A percentile compares a stretch with the other conserved stretches of the same genome.
phyloP scores from a whole-genome alignment of 1,284 basidiomycete species.

The Cystobasidium slooffiae region DNA sequence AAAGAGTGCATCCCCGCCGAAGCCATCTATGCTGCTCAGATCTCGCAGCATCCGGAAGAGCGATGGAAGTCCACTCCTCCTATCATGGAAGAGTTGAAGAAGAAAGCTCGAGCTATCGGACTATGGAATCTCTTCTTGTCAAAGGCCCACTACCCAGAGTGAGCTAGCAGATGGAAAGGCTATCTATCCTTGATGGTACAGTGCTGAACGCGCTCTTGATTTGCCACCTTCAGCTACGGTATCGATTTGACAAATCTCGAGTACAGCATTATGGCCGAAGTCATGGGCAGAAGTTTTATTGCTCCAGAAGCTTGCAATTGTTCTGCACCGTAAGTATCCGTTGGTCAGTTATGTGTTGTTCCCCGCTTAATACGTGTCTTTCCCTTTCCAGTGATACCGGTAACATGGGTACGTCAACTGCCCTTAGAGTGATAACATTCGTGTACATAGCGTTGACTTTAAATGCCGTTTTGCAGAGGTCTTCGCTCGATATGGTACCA shows the following conservation, averaged over 20 bases:
- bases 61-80: slow-evolving; percentile 86
- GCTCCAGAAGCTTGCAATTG: slow-evolving; percentile 54
- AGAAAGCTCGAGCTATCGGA: slow-evolving; percentile 81
- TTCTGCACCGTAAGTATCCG: slow-evolving; percentile 37
- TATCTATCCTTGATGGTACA: neutral
- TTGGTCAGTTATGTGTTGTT: neutral
- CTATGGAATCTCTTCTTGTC: slow-evolving; percentile 98
- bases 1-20: slow-evolving; percentile 60
- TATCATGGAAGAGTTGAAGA: slow-evolving; percentile 82
- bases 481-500: slow-evolving; percentile 85
- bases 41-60: slow-evolving; percentile 73
- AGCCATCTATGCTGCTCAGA: slow-evolving; percentile 76
- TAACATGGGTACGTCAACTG: slow-evolving; percentile 51
- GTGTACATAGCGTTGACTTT: neutral
- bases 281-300: slow-evolving; percentile 71
- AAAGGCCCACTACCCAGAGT: slow-evolving; percentile 81
- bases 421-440: neutral
- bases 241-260: slow-evolving; percentile 91
- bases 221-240: slow-evolving; percentile 61
- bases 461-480: slow-evolving; percentile 69
- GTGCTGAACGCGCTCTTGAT: neutral
- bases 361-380: slow-evolving; percentile 1
- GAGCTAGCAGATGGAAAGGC: slow-evolving; percentile 22
- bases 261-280: slow-evolving; percentile 96
- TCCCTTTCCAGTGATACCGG: slow-evolving; percentile 49